Percentiles rank a stretch among this genome's conserved stretches.
These are phyloP conservation scores for Pseudozyma hubeiensis DNA, from an alignment of 1,284 basidiomycete species.

Conservation along the genomic window DNA sequence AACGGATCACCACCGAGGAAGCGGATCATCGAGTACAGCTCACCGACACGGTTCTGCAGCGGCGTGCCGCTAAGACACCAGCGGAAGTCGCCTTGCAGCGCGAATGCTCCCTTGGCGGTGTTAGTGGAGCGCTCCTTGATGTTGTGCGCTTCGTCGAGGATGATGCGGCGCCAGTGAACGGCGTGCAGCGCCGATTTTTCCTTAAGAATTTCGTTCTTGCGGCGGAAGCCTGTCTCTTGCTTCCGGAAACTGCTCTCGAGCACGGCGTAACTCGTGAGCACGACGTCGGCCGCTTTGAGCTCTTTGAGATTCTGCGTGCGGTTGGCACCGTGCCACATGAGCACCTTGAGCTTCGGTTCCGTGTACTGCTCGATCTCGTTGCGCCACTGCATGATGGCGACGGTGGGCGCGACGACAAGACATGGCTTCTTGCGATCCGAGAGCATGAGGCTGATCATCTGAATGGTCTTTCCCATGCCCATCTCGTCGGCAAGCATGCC, in stretches of 20 bases:
- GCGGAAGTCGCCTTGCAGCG: constrained; percentile 81
- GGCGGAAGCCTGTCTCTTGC: constrained; percentile 90
- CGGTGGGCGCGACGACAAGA: constrained; percentile 88
- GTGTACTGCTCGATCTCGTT: constrained; percentile 83
- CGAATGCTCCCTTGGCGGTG: constrained; percentile 95
- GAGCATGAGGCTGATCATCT: constrained; percentile 90
- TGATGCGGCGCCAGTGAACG: constrained; percentile 85
- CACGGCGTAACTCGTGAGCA: constrained; percentile 74
- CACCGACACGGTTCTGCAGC: constrained; percentile 82
- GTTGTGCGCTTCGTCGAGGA: constrained; percentile 96
- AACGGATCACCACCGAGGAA: constrained; percentile 61
- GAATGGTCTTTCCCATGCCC: constrained; percentile 99
- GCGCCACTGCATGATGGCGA: constrained; percentile 98
- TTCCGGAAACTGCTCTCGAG: constrained; percentile 93
- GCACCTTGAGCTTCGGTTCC: constrained; percentile 73
- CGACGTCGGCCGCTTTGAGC: constrained; percentile 88
- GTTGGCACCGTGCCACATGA: constrained; percentile 88
- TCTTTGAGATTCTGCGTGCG: constrained; percentile 75
- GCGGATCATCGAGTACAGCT: constrained; percentile 90
- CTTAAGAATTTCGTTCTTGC: constrained; percentile 84
- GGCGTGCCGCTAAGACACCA: constrained; percentile 99
- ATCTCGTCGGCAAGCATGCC: constrained; percentile 92
- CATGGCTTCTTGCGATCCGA: constrained; percentile 83
- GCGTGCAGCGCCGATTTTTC: constrained; percentile 88
- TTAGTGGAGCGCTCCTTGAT: constrained; percentile 88